Evolutionary conservation across 2,329 filamentous ascomycete genomes (phyloP), one percentile per base, ranked within the genome.

Genomic region (Conoideocrella luteorostrata): DNA sequence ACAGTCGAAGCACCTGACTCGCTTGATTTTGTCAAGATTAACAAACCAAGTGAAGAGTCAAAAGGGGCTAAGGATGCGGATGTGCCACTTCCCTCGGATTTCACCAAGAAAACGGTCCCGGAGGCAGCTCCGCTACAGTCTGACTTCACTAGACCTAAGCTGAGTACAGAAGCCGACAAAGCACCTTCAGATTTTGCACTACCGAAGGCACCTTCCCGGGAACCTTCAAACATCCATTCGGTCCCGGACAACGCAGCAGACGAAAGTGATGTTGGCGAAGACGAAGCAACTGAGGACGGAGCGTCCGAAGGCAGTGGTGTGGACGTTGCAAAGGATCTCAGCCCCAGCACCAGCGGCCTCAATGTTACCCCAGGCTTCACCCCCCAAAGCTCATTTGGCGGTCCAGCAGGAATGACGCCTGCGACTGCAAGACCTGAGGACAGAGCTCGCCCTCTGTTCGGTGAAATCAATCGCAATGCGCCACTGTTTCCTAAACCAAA

Each of bases 311-410:
- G 79, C 12, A 84, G 80, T 48, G 80, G 78, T 20, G 70, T 83
- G 39, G 80, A 84, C 57, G 74, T 84, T 36, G 72, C 72, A n/a
- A 78, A 82, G 53, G 79, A 84, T 39, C 61, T 82, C 11, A 82
- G 75, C 52, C 77, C 75, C 17, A 69, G 63, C 6, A 68, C 69
- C 12, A 65, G 64, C 41, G 66, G 64, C 29, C 52, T 65, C 13
- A 66, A 66, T 28, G 66, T 69, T 29, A 73, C 74, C 12, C 68
- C 74, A 45, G 68, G 73, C 22, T 67, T 73, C 46, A 78, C 76
- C 1, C 75, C 78, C 2, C 70, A 78, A 48, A 78, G 75, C 52
- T 82, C 80, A 0, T 82, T 82, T 53, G 74, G 66, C 42, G 72
- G 66, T 11, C 56, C 71, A 1, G 70, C 67, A 33, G 70, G 68